Base-by-base conservation (phyloP, 208 protist genomes). In the Trypanosomatidae sp. region DNA sequence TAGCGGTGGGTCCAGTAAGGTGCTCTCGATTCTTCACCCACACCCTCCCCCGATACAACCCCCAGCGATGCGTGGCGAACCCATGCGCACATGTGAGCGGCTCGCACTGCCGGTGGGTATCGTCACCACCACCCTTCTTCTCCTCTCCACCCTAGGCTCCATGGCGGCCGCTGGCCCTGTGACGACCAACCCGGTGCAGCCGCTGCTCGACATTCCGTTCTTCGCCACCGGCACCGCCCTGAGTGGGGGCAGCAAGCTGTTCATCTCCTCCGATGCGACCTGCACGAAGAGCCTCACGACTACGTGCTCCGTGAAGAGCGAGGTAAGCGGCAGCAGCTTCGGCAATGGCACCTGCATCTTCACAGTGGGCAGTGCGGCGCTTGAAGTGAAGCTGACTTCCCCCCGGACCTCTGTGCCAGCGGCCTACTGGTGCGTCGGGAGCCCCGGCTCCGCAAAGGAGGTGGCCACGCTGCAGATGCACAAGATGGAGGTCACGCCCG, bases 121-220 rank as follows among this genome's bases (percentile, higher is more conserved):
- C 56, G 17, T 15, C 30, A 7, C 19, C 50, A 22, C 50, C 17
- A 10, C 15, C 60, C 60, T 66, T 39, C 8, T 66, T 22, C 60
- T 66, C 9, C 60, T 66, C 39, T 25, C 17, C 39, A 25, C 22
- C 17, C 39, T 25, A 6, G 39, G 39, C 2, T 2, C 41, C 13
- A 39, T 30, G 39, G 30, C 46, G 22, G 52, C 65, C 0, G 19
- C 41, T 30, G 28, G 46, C 5, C 28, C 66, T 17, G 66, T 71
- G 36, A 33, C 50, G 50, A 71, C 50, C 36, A 55, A n/a, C 0
- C 66, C 66, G 36, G 33, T 50, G 66, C 66, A 60, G 66, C 66
- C 66, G 50, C 52, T 71, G 33, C 66, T 71, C 36, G 66, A 71
- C 33, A 50, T 71, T 22, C 66, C 66, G 46, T 71, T 71, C 33